phyloP scores from a whole-genome alignment of 2,329 filamentous ascomycete genomes.

The Fusarium sp. region DNA sequence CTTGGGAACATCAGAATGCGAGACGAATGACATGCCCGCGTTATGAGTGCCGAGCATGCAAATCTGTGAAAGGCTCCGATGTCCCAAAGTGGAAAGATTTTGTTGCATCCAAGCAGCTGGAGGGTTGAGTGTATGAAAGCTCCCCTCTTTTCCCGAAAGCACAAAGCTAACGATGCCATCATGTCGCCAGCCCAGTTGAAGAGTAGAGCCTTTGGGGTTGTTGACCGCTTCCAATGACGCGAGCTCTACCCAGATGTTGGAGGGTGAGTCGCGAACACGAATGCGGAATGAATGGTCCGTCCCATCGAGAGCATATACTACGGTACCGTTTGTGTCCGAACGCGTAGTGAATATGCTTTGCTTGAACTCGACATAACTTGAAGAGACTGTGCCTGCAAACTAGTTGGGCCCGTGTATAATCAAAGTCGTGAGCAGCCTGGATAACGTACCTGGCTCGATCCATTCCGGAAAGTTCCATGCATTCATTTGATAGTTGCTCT shows the following conservation, averaged over 20 bases:
- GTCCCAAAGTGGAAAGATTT: neutral
- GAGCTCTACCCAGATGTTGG: slow-evolving; percentile 9
- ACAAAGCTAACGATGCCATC: slow-evolving; percentile 14
- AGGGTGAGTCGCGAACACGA: slow-evolving; percentile 15
- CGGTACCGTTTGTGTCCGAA: slow-evolving; percentile 5
- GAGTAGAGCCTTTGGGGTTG: slow-evolving; percentile 2
- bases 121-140: slow-evolving; percentile 6
- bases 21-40: slow-evolving; percentile 11
- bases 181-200: slow-evolving; percentile 10
- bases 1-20: neutral
- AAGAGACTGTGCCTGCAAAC: neutral
- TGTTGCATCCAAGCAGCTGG: slow-evolving; percentile 19
- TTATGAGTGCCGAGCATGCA: slow-evolving; percentile 10
- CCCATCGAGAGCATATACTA: slow-evolving; percentile 1
- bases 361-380: slow-evolving; percentile 2
- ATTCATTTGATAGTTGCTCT: slow-evolving; percentile 20
- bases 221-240: neutral
- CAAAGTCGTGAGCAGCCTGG: neutral
- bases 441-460: slow-evolving; percentile 7
- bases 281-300: slow-evolving; percentile 9
- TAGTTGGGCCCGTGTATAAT: too few species aligned
- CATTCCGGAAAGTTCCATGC: slow-evolving; percentile 4
- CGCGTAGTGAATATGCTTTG: slow-evolving; percentile 1
- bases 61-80: slow-evolving; percentile 9
- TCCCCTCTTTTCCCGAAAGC: neutral